Conservation (phyloP, 1,284 basidiomycete species). For the Cryptococcus neoformans region DNA sequence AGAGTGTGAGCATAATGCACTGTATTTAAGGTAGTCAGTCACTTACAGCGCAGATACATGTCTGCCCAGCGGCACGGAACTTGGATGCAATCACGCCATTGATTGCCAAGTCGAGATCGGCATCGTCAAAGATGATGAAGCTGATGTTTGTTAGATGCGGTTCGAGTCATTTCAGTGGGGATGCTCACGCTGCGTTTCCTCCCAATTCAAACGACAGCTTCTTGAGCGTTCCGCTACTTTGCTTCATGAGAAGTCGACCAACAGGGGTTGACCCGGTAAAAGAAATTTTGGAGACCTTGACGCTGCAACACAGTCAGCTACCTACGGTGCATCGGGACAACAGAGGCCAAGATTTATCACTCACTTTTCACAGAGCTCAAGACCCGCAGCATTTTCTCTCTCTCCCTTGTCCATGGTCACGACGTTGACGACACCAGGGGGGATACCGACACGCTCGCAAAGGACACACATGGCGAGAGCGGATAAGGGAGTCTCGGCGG, state of each 20-base stretch:
- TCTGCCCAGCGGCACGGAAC: conserved; percentile 87
- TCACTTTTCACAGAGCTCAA: conserved; percentile 28
- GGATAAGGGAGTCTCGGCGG: conserved; percentile 91
- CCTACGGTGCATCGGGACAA: too few species aligned
- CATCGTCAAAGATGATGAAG: conserved; percentile 95
- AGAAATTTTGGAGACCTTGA: conserved; percentile 74
- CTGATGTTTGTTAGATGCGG: conserved; percentile 51
- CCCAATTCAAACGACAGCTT: conserved; percentile 75
- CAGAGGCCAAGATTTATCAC: neutral
- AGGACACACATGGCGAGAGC: conserved; percentile 71
- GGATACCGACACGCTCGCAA: conserved; percentile 82
- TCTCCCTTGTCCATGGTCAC: conserved; percentile 56
- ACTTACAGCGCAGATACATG: conserved; percentile 49
- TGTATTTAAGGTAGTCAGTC: neutral
- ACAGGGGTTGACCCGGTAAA: conserved; percentile 88
- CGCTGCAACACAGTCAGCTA: conserved; percentile 2
- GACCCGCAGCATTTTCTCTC: conserved; percentile 21
- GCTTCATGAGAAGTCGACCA: conserved; percentile 77
- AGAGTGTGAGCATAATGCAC: neutral
- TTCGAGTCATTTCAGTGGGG: neutral
- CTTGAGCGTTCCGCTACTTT: conserved; percentile 86
- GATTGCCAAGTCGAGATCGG: conserved; percentile 85
- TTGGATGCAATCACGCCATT: conserved; percentile 81
- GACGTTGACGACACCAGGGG: conserved; percentile 92
- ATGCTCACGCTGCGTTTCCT: conserved; percentile 56